These are phyloP conservation scores for Saccharata proteae DNA, from an alignment of 2,329 filamentous ascomycete species.

Conservation along the genomic window DNA sequence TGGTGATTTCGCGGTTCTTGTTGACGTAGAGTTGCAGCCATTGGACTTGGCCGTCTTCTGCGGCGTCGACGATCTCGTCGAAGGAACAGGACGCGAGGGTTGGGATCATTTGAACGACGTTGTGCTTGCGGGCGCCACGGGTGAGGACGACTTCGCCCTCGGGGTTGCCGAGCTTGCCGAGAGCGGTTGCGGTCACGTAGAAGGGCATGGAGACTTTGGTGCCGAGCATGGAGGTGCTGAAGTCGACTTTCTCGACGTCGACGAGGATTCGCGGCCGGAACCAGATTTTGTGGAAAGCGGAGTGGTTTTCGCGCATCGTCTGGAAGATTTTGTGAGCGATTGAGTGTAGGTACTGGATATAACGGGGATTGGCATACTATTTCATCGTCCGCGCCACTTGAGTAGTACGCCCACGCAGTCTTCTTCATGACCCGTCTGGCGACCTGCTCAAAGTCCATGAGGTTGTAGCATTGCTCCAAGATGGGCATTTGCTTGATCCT, in stretches of 20 bases:
- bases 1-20: conserved; percentile 83
- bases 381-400: conserved; percentile 80
- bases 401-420: conserved; percentile 96
- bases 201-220: conserved; percentile 75
- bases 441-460: conserved; percentile 92
- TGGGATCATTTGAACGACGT: conserved; percentile 96
- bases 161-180: conserved; percentile 86
- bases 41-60: conserved; percentile 67
- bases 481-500: conserved; percentile 62
- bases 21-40: conserved; percentile 97
- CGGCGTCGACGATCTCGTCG: conserved; percentile 89
- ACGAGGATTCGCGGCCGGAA: conserved; percentile 84
- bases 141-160: conserved; percentile 93
- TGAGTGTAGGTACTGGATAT: no score
- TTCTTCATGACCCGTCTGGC: conserved; percentile 89
- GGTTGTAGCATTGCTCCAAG: conserved; percentile 80
- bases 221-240: conserved; percentile 87
- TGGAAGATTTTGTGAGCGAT: conserved; percentile 24
- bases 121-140: conserved; percentile 68
- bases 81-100: conserved; percentile 95
- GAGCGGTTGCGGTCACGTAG: conserved; percentile 90
- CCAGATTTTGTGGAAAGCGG: conserved; percentile 93
- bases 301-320: conserved; percentile 93
- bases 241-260: conserved; percentile 78
- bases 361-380: conserved; percentile 44